Percentiles rank a stretch among this genome's conserved stretches.
Evolutionary conservation across 495 filamentous ascomycete species (phyloP).

Genomic region (Paragyromitra xinjiangensis): DNA sequence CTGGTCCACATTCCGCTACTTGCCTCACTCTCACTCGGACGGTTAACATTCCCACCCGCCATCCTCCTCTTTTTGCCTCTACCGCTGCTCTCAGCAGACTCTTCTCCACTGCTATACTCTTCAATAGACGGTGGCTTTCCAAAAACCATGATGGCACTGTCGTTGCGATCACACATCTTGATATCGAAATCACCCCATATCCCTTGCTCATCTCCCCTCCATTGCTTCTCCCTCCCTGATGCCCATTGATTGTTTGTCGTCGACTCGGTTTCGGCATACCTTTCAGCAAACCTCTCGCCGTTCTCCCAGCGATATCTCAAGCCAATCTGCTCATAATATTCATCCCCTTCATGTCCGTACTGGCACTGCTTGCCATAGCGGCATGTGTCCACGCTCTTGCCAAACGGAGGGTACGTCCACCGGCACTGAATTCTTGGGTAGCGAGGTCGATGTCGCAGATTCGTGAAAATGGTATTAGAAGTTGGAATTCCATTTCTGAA

Average conservation of each 20-base stretch:
- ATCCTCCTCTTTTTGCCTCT: conserved; percentile 15
- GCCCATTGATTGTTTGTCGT: conserved; percentile 5
- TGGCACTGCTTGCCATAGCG: conserved; percentile 25
- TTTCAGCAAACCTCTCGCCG: conserved; percentile 10
- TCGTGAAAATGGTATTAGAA: conserved; percentile 24
- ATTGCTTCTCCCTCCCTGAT: background rate
- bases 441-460: conserved; percentile 7
- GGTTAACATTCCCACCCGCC: background rate
- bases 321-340: conserved; percentile 24
- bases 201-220: background rate
- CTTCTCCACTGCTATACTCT: conserved; percentile 13
- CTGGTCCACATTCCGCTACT: conserved; percentile 7
- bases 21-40: background rate
- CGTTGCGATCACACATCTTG: background rate
- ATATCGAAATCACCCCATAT: conserved; percentile 4
- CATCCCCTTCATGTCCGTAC: conserved; percentile 26
- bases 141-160: conserved; percentile 12
- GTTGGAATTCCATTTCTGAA: conserved; percentile 34
- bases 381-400: conserved; percentile 3
- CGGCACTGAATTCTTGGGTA: conserved; percentile 2
- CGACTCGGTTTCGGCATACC: background rate
- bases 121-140: background rate
- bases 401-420: conserved; percentile 12
- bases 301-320: conserved; percentile 10
- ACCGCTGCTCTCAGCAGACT: conserved; percentile 21